Base-by-base conservation (phyloP, 768 basidiomycete genomes). In the Tremella yokohamensis region DNA sequence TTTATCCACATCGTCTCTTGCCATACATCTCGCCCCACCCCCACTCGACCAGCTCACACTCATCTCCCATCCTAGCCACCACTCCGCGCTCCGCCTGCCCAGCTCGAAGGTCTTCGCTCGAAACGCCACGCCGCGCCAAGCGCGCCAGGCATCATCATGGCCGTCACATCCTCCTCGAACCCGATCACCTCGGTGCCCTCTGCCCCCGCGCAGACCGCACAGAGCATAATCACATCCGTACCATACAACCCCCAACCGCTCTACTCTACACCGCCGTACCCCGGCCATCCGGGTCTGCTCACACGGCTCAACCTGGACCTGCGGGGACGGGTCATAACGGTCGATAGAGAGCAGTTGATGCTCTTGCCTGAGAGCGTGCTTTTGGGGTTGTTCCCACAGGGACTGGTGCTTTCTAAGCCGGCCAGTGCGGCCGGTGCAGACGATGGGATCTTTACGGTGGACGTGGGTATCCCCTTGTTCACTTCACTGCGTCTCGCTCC, bases 291-390 rank as follows among this genome's bases (percentile, higher is more conserved):
- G 4, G 88, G 90, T 79, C 83, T 94, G 40, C 83, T 97, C 63
- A 87, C 90, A 22, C 83, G 90, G 67, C 82, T 99, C 67, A 83
- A 88, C 54, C 85, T 99, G 66, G 96, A 98, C 79, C 83, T 99
- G 38, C 85, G 96, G 63, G 92, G 92, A 56, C 82, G 79, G 66
- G 86, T 91, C 61, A 93, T 98, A 79, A 86, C 89, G 60, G 90
- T 99, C 44, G 96, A 98, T 79, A 83, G 94, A 65, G 94, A 98
- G 79, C 92, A 89, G 6, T 87, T 99, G 73, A 96, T 98, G 92
- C 90, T 93, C 75, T 82, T 99, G 18, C 96, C 96, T 1, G 96
- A 99, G 83, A 91, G 89, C 16, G 91, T 99, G 47, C 82, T 98
- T 53, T 81, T 99, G 38, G 97, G 93, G 77, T 81, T 99, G 61